Evolutionary conservation across 1,284 basidiomycete species (phyloP).

Genomic region (Kalmanozyma brasiliensis): DNA sequence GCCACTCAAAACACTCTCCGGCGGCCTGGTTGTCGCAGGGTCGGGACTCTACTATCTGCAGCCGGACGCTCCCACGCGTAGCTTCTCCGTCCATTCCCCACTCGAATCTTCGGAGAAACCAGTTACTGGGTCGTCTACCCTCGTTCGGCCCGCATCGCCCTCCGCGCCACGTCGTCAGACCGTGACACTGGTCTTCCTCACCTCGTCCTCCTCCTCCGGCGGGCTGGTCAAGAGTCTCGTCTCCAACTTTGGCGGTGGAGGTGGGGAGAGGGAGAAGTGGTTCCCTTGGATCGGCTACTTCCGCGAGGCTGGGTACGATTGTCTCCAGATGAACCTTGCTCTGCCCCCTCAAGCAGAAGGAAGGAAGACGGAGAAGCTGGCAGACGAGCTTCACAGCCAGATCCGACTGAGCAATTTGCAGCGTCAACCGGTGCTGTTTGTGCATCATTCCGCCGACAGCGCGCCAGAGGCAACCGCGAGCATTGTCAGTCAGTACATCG

Average conservation of each 20-base stretch:
- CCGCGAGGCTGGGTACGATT: conserved; percentile 46
- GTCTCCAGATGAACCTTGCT: conserved; percentile 45
- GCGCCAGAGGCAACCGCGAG: conserved; percentile 1
- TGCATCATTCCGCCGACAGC: conserved; percentile 23
- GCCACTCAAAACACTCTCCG: conserved; percentile 26
- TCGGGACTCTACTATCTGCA: conserved; percentile 22
- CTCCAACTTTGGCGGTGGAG: conserved; percentile 18
- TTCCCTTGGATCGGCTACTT: conserved; percentile 50
- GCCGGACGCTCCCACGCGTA: not conserved
- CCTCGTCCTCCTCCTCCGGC: conserved; percentile 5
- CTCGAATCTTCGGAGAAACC: conserved; percentile 11
- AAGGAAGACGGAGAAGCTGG: conserved; percentile 1
- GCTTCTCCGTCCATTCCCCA: conserved; percentile 27
- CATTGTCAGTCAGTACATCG: conserved; percentile 36
- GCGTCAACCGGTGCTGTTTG: conserved; percentile 46
- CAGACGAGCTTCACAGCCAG: conserved; percentile 42
- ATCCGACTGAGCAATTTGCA: conserved; percentile 40
- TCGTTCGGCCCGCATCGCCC: conserved; percentile 33
- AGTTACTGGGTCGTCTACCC: conserved; percentile 21
- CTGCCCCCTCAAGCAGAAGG: conserved; percentile 5
- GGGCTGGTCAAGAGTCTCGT: conserved; percentile 31
- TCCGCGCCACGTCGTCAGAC: conserved; percentile 37
- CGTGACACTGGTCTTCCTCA: conserved; percentile 36
- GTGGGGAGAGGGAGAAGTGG: conserved; percentile 30
- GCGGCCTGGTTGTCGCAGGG: conserved; percentile 31